Evolutionary conservation across 2,329 filamentous ascomycete species (phyloP).

Genomic region (Claviceps spartinae): DNA sequence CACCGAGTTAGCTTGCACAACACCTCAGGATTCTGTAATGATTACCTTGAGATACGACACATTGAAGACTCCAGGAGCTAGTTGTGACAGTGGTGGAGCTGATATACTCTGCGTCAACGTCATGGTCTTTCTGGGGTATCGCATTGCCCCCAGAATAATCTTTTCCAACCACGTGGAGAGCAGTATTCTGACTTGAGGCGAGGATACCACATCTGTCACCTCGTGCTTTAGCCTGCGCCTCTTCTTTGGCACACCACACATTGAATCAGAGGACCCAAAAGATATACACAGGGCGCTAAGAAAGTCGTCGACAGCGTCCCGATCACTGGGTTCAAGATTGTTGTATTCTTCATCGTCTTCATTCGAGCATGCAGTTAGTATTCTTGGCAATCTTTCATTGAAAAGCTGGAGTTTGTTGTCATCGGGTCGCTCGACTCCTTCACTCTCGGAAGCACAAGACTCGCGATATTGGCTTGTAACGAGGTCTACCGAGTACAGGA

Average conservation of each 20-base stretch:
- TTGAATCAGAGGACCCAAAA: not conserved
- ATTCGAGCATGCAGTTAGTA: not conserved
- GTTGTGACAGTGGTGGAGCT: slow-evolving; percentile 12
- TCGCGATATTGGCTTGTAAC: not conserved
- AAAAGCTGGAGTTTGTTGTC: not conserved
- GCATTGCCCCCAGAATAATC: slow-evolving; percentile 14
- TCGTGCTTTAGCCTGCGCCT: not conserved
- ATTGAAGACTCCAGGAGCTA: slow-evolving; percentile 24
- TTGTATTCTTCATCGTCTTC: slow-evolving; percentile 7
- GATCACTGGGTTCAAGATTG: slow-evolving; percentile 12
- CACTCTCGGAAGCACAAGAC: not conserved
- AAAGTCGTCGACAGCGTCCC: slow-evolving; percentile 17
- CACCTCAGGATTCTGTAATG: not conserved
- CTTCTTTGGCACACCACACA: not conserved
- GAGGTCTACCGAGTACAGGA: slow-evolving; percentile 15
- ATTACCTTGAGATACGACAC: slow-evolving; percentile 21
- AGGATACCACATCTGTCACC: not conserved
- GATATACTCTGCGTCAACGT: slow-evolving; percentile 8
- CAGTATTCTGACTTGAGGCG: not conserved
- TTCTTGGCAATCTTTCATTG: not conserved
- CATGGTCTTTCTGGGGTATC: slow-evolving; percentile 11
- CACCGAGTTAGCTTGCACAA: slow-evolving; percentile 2
- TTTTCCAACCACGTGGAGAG: slow-evolving; percentile 12
- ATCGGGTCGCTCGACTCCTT: not conserved
- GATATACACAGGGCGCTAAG: slow-evolving; percentile 12